A percentile compares a stretch with the other conserved stretches of the same genome.
Conservation (phyloP, 1,139 yeast species). For the Candida dubliniensis region DNA sequence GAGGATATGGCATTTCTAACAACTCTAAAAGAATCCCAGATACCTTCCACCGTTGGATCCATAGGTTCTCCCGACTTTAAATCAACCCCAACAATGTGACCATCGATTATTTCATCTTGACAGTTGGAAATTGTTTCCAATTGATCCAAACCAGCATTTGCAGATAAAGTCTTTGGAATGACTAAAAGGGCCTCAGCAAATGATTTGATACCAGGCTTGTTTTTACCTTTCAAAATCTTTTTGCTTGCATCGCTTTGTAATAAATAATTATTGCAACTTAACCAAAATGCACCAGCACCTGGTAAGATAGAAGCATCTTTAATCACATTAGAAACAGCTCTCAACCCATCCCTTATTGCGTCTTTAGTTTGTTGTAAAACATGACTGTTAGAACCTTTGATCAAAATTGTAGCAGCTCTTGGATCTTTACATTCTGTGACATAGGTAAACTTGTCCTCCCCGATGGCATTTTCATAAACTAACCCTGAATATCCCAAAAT, state of each 20-base stretch:
- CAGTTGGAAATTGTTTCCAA: slow-evolving; percentile 86
- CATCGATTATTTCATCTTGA: slow-evolving; percentile 86
- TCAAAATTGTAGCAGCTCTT: slow-evolving; percentile 85
- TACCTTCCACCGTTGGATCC: slow-evolving; percentile 92
- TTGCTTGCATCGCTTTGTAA: slow-evolving; percentile 44
- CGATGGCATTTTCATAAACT: slow-evolving; percentile 89
- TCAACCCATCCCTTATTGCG: slow-evolving; percentile 94
- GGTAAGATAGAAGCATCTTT: slow-evolving; percentile 86
- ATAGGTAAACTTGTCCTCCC: slow-evolving; percentile 97
- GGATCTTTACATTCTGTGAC: slow-evolving; percentile 92
- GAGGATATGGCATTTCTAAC: slow-evolving; percentile 88
- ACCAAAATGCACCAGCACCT: slow-evolving; percentile 95
- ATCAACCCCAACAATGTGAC: slow-evolving; percentile 86
- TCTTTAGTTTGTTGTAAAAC: slow-evolving; percentile 90
- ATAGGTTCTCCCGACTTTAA: slow-evolving; percentile 90
- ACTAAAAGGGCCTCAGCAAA: slow-evolving; percentile 89
- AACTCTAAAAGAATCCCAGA: slow-evolving; percentile 95
- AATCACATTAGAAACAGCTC: slow-evolving; percentile 90
- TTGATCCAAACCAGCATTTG: slow-evolving; percentile 92
- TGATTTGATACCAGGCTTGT: slow-evolving; percentile 88
- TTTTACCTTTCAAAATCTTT: slow-evolving; percentile 74
- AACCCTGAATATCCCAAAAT: slow-evolving; percentile 89
- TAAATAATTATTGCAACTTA: slow-evolving; percentile 76
- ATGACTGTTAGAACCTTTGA: slow-evolving; percentile 91
- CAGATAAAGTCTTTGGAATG: slow-evolving; percentile 88